phyloP scores from a whole-genome alignment of 1,284 basidiomycete genomes.

The Psilocybe mexicana region DNA sequence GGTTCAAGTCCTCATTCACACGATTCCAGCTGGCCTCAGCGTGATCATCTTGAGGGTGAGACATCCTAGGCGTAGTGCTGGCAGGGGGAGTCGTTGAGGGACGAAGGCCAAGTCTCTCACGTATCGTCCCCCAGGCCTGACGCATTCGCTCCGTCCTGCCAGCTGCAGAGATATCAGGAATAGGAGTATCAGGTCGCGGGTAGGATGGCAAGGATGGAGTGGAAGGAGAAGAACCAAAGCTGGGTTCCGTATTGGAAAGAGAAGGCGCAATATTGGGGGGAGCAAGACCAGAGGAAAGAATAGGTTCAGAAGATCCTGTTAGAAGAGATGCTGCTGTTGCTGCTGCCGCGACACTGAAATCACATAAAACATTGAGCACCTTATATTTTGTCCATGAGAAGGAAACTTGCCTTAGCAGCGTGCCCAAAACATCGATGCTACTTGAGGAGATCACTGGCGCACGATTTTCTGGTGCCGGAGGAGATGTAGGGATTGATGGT shows the following conservation, averaged over 20 bases:
- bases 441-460: conserved; percentile 54
- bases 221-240: conserved; percentile 12
- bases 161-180: conserved; percentile 27
- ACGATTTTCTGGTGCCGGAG: conserved; percentile 14
- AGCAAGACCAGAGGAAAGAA: conserved; percentile 53
- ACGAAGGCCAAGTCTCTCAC: conserved; percentile 61
- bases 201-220: conserved; percentile 16
- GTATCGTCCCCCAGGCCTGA: conserved; percentile 63
- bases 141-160: conserved; percentile 43
- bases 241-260: conserved; percentile 14
- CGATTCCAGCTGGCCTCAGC: neutral
- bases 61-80: conserved; percentile 1
- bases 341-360: conserved; percentile 69
- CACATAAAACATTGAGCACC: conserved; percentile 13
- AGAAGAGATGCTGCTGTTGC: conserved; percentile 76
- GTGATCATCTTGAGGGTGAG: neutral
- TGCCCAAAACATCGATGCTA: conserved; percentile 77
- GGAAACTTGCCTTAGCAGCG: conserved; percentile 63
- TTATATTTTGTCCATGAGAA: neutral
- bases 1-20: conserved; percentile 5
- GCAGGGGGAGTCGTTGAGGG: conserved; percentile 16
- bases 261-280: conserved; percentile 20
- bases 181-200: conserved; percentile 15
- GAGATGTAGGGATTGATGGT: conserved; percentile 1
- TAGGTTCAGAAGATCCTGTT: conserved; percentile 59